Base-by-base conservation (phyloP, 352 stramenopile species). In the Phytophthora pseudosyringae region DNA sequence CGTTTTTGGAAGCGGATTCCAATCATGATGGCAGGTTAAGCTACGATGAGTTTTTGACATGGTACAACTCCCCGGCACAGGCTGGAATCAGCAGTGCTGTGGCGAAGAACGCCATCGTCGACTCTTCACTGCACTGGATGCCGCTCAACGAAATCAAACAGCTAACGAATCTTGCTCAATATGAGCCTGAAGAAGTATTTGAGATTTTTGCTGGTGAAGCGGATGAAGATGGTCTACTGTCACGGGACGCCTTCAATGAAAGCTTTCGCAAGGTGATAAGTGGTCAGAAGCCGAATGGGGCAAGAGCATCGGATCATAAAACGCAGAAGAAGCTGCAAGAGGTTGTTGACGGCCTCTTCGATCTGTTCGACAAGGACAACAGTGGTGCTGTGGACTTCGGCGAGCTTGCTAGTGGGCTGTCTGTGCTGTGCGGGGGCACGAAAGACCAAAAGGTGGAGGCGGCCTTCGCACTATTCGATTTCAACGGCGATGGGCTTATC, bases 401-500 rank as follows among this genome's bases (percentile, higher is more conserved):
- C 25, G 86, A 96, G 57, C 71, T 97, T 39, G 87, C 81, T 6
- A 92, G 81, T 18, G 90, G 90, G 3, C 46, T 97, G 13, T 94
- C 86, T 3, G 80, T 97, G 21, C 67, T 97, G 9, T 95, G 85
- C 31, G 86, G 78, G 4, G 90, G 90, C 28, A 95, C 88, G 7
- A 91, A 95, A 57, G 73, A 94, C 29, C 87, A 97, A 40, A 96
- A 96, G 56, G 81, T 95, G 18, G 73, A 91, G 31, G 84, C 88
- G 8, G 89, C 88, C 9, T 97, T 97, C 45, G 77, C 78, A 9
- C 62, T 97, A 1, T 94, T 96, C 59, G 90, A 97, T 59, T 92
- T 94, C 50, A 94, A 97, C 62, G 86, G 85, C 29, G 90, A 97
- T 60, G 87, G 88, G 0, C 94, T 89, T 54, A 95, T 97, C 41